A percentile compares a stretch with the other conserved stretches of the same genome.
Evolutionary conservation across 306 rosid species (phyloP).

Genomic region (Geum urbanum): DNA sequence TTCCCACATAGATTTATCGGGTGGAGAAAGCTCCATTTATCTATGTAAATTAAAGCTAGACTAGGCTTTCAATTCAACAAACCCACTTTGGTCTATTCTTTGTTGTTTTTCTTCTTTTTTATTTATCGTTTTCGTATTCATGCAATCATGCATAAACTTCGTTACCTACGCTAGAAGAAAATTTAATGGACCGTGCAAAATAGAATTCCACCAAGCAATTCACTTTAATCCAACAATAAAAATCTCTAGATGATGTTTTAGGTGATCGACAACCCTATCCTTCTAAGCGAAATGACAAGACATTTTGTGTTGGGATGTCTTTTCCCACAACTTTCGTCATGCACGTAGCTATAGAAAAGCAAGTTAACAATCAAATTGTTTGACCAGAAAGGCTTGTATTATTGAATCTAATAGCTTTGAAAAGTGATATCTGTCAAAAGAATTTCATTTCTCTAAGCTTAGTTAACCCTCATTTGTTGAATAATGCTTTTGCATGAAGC

Average conservation of each 20-base stretch:
- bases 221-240: slow-evolving; percentile 2
- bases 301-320: slow-evolving; percentile 15
- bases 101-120: too few species aligned
- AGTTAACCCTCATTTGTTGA: slow-evolving; percentile 14
- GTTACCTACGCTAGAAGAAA: slow-evolving; percentile 36
- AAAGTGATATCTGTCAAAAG: slow-evolving; percentile 38
- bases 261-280: not conserved
- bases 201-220: slow-evolving; percentile 20
- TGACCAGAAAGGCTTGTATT: slow-evolving; percentile 25
- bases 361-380: slow-evolving; percentile 1
- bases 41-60: not conserved
- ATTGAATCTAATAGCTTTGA: slow-evolving; percentile 18
- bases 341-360: slow-evolving; percentile 12
- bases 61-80: slow-evolving; percentile 10
- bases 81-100: not conserved
- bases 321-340: slow-evolving; percentile 12
- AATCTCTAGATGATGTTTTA: not conserved
- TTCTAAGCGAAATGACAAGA: slow-evolving; percentile 12
- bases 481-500: slow-evolving; percentile 10
- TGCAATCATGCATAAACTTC: not conserved
- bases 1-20: not conserved
- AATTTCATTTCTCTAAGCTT: slow-evolving; percentile 20
- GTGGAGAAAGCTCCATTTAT: not conserved
- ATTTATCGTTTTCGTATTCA: not conserved
- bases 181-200: slow-evolving; percentile 18